Evolutionary conservation across 2,329 filamentous ascomycete genomes (phyloP), one percentile per base, ranked within the genome.

Genomic region (Penicillium sclerotigenum): DNA sequence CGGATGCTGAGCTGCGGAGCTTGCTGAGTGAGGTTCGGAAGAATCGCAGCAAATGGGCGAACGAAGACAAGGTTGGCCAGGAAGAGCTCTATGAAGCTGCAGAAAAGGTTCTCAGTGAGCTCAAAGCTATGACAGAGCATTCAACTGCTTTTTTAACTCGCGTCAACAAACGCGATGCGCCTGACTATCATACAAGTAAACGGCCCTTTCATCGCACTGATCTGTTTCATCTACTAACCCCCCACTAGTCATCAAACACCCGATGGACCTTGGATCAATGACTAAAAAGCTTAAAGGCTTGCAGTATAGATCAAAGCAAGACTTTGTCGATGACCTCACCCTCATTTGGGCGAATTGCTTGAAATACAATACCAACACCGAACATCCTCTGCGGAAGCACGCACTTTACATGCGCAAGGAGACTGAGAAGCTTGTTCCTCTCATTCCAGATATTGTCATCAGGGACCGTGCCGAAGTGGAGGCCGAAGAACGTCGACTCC

Each of bases 21-120:
- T 79, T 99, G 56, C 96, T 99, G 83, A 97, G 94, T 67, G 94
- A 99, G 74, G 94, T 99, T 18, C 86, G 94, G 61, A 99, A 97
- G 75, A 97, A 97, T 66, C 83, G 94, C 67, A 97, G 93, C 75
- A 99, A 99, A 77, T 99, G 94, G 94, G 93, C 94, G 4, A 97
- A 89, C 72, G 94, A 97, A 74, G 94, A 99, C 66, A 94, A 95
- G 65, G 88, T 99, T 59, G 93, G 94, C 57, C 94, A 99, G 75
- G 94, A 99, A 74, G 94, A 99, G 75, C 81, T 99, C 6, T 99
- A 99, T 71, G 94, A 99, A 77, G 91, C 94, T 11, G 82, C 94
- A 14, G 94, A 99, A 73, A 97, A 97, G 77, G 94, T 99, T 50
- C 81, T 99, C 68, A 96, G 92, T 69, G 93, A 97, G 73, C 85